Evolutionary conservation across 2,329 filamentous ascomycete genomes (phyloP).

Genomic region (Dothistroma pini): DNA sequence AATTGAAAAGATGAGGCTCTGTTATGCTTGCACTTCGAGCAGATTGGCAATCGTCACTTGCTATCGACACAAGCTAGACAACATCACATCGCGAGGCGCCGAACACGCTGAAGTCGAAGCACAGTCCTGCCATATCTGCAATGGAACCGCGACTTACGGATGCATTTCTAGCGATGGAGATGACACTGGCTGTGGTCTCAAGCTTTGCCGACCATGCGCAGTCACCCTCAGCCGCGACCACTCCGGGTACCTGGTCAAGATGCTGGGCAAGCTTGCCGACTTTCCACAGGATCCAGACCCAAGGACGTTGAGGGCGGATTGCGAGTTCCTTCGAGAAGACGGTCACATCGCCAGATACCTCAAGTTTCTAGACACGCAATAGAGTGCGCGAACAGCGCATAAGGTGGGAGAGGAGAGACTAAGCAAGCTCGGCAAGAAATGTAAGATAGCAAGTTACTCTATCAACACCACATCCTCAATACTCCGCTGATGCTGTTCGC

Average conservation of each 20-base stretch:
- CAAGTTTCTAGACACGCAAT: constrained; percentile 2
- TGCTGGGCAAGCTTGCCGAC: constrained; percentile 18
- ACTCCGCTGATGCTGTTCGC: not conserved
- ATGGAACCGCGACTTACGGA: constrained; percentile 36
- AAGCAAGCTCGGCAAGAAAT: not conserved
- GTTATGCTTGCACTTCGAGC: constrained; percentile 36
- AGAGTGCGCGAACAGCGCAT: not conserved
- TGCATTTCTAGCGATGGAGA: constrained; percentile 29
- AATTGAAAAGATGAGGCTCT: constrained; percentile 38
- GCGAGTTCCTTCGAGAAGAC: constrained; percentile 32
- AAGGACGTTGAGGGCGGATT: constrained; percentile 33
- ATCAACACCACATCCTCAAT: not conserved
- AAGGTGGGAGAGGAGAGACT: not conserved
- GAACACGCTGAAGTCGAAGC: too few relatives aligned
- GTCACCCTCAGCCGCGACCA: constrained; percentile 19
- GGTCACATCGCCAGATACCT: constrained; percentile 30
- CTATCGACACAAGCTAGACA: not conserved
- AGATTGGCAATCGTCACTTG: constrained; percentile 31
- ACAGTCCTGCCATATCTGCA: constrained; percentile 43
- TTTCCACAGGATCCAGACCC: not conserved
- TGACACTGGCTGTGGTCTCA: constrained; percentile 31
- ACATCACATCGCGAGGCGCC: not conserved
- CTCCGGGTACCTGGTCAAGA: constrained; percentile 23
- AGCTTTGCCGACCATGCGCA: constrained; percentile 33
- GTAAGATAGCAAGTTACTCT: not conserved